Conservation (phyloP, 2,329 filamentous ascomycete genomes). For the Aureobasidium sp. region DNA sequence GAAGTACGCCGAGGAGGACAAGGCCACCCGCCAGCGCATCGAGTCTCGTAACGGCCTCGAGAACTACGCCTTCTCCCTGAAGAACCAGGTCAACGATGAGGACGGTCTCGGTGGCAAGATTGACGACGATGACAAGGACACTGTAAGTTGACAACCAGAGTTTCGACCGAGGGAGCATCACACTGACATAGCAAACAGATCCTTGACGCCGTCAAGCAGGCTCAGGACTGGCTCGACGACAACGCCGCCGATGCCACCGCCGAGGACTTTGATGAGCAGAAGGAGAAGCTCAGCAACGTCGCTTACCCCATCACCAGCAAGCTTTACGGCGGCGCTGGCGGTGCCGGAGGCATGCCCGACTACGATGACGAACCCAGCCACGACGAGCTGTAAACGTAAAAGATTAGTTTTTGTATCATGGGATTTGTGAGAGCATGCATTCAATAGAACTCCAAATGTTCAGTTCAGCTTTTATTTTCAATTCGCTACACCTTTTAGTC, state of each 20-base stretch:
- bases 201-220: slow-evolving; percentile 93
- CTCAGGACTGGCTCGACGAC: slow-evolving; percentile 94
- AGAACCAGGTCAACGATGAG: slow-evolving; percentile 98
- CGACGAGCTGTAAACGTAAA: slow-evolving; percentile 40
- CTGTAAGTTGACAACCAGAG: slow-evolving; percentile 47
- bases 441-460: slow-evolving; percentile 5
- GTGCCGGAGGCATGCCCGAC: slow-evolving; percentile 51
- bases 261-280: slow-evolving; percentile 99
- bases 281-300: slow-evolving; percentile 95
- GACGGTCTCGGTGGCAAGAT: slow-evolving; percentile 98
- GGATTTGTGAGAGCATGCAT: slow-evolving; percentile 5
- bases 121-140: slow-evolving; percentile 96
- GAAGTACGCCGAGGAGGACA: slow-evolving; percentile 98
- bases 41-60: slow-evolving; percentile 94
- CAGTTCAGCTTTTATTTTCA: slow-evolving; percentile 1
- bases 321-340: slow-evolving; percentile 62
- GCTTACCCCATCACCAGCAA: slow-evolving; percentile 99
- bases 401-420: neutral
- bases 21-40: slow-evolving; percentile 93
- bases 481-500: neutral
- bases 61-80: slow-evolving; percentile 98
- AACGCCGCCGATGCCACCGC: slow-evolving; percentile 76
- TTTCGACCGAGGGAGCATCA: slow-evolving; percentile 11
- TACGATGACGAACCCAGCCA: slow-evolving; percentile 57
- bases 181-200: slow-evolving; percentile 49